phyloP scores from a whole-genome alignment of 441 rosid genomes.

The Erodium texanum region DNA sequence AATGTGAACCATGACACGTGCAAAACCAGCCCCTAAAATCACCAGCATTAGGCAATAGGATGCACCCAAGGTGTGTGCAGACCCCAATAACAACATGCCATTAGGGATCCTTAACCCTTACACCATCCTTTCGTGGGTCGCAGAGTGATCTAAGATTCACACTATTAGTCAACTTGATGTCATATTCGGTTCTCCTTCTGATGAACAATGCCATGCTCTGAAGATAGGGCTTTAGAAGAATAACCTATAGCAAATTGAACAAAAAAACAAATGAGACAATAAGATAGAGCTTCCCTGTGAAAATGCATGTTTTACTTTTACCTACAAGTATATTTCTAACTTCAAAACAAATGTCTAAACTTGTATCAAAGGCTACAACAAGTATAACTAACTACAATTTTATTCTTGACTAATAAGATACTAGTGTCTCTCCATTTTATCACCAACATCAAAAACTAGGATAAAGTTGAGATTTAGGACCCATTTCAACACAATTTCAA shows the following conservation, averaged over 20 bases:
- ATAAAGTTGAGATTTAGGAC: too few species aligned
- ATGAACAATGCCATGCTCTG: constrained; percentile 62
- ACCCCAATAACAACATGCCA: constrained; percentile 91
- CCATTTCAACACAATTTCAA: too few species aligned
- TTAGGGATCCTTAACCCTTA: constrained; percentile 84
- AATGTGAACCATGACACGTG: constrained; percentile 95
- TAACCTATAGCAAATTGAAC: constrained; percentile 14
- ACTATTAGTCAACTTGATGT: constrained; percentile 71
- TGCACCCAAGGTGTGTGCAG: constrained; percentile 92
- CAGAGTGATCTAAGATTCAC: constrained; percentile 79
- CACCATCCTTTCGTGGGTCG: constrained; percentile 75
- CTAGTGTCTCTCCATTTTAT: too few species aligned
- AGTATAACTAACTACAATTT: too few species aligned
- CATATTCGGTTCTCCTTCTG: constrained; percentile 80
- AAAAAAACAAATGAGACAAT: too few species aligned
- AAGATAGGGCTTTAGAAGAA: constrained; percentile 48
- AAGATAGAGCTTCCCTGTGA: too few species aligned
- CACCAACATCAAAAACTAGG: too few species aligned
- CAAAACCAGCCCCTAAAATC: constrained; percentile 98
- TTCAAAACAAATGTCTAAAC: neutral
- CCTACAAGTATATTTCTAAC: neutral
- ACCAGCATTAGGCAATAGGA: constrained; percentile 94
- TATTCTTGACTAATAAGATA: too few species aligned
- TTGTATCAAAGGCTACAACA: neutral
- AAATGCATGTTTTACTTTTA: too few species aligned